Percentiles rank a stretch among this genome's conserved stretches.
Evolutionary conservation across 768 basidiomycete genomes (phyloP).

Genomic region (Auricularia auricula-judae): DNA sequence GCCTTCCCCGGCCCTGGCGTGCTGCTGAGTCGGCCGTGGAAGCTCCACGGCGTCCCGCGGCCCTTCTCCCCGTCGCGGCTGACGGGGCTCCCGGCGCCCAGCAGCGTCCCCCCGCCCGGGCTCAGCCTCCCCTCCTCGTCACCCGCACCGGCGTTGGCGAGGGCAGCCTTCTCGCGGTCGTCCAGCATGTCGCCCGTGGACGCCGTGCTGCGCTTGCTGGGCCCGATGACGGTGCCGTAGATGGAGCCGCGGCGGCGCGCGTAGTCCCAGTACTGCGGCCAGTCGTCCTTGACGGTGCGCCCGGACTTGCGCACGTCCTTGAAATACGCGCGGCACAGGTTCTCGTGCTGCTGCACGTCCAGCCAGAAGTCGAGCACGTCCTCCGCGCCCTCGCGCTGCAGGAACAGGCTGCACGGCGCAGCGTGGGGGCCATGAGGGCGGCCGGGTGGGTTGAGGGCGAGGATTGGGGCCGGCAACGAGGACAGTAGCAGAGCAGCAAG

Average conservation of each 20-base stretch:
- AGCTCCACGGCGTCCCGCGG: slow-evolving; percentile 1
- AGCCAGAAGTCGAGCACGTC: slow-evolving; percentile 98
- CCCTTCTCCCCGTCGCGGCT: slow-evolving; percentile 3
- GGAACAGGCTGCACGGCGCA: slow-evolving; percentile 88
- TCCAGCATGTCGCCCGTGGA: slow-evolving; percentile 64
- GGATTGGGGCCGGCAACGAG: slow-evolving; percentile 4
- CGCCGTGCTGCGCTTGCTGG: slow-evolving; percentile 63
- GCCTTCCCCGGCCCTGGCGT: slow-evolving; percentile 9
- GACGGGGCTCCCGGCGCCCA: slow-evolving; percentile 20
- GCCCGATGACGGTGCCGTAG: slow-evolving; percentile 81
- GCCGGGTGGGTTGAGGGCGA: too few species aligned
- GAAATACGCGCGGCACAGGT: slow-evolving; percentile 96
- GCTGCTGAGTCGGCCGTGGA: slow-evolving; percentile 2
- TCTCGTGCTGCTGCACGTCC: slow-evolving; percentile 98
- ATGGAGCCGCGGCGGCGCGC: slow-evolving; percentile 87
- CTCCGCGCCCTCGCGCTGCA: slow-evolving; percentile 92
- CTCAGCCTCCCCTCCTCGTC: slow-evolving; percentile 41
- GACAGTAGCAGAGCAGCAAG: not conserved
- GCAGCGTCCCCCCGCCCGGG: slow-evolving; percentile 38
- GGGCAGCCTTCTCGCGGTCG: slow-evolving; percentile 61
- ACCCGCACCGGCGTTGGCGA: slow-evolving; percentile 27
- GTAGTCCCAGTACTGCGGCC: slow-evolving; percentile 97
- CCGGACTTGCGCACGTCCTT: slow-evolving; percentile 96
- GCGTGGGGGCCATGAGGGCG: not conserved
- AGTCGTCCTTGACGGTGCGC: slow-evolving; percentile 86